phyloP scores from a whole-genome alignment of 495 filamentous ascomycete genomes.

The Cercophora scortea region DNA sequence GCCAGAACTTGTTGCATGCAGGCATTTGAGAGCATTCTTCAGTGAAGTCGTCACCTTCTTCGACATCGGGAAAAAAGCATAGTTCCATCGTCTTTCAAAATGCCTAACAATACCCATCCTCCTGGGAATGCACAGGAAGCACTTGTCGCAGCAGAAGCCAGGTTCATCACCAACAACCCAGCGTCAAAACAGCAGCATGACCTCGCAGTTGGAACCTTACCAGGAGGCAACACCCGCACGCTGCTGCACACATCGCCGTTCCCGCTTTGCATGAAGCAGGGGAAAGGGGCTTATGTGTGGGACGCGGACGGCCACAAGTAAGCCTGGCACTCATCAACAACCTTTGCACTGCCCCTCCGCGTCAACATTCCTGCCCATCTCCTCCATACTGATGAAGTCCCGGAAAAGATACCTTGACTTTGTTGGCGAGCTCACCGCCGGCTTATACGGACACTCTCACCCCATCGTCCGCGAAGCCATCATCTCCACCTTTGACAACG shows the following conservation, averaged over 20 bases:
- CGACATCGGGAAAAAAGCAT: too few relatives aligned
- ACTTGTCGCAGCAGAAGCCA: slow-evolving; percentile 20
- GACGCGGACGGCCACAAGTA: slow-evolving; percentile 39
- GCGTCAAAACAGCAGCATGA: slow-evolving; percentile 28
- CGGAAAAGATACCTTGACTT: slow-evolving; percentile 35
- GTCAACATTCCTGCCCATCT: neutral
- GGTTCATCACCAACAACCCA: slow-evolving; percentile 26
- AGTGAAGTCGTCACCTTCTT: too few relatives aligned
- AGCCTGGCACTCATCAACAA: neutral
- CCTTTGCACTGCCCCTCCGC: neutral
- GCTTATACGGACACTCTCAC: slow-evolving; percentile 47
- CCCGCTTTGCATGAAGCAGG: slow-evolving; percentile 39
- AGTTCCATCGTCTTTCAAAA: neutral
- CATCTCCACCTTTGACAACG: slow-evolving; percentile 21
- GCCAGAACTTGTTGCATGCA: too few relatives aligned
- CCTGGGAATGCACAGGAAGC: slow-evolving; percentile 8
- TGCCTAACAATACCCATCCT: neutral
- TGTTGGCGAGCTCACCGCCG: slow-evolving; percentile 45
- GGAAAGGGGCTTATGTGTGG: slow-evolving; percentile 27
- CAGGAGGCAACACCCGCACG: slow-evolving; percentile 56
- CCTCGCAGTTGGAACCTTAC: slow-evolving; percentile 33
- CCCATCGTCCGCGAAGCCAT: slow-evolving; percentile 32
- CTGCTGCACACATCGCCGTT: slow-evolving; percentile 51
- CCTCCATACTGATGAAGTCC: too few relatives aligned
- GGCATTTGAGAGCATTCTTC: too few relatives aligned